These are phyloP conservation scores for Tephrocybe sp. DNA, from an alignment of 768 basidiomycete species.

Conservation along the genomic window DNA sequence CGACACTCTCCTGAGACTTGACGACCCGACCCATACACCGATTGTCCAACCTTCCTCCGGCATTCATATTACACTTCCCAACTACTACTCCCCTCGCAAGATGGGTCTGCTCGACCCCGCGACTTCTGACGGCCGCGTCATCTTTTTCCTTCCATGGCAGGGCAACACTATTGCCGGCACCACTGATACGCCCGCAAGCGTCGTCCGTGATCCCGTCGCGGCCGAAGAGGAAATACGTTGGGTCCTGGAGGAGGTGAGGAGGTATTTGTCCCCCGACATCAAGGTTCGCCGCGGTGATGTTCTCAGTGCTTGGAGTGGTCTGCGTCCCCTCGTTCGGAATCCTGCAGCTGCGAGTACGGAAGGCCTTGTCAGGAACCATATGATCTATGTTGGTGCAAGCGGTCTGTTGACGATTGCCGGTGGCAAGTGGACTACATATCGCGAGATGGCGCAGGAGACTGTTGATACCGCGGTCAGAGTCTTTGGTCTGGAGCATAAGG, in stretches of 20 bases:
- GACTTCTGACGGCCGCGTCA: conserved; percentile 94
- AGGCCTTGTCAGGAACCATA: conserved; percentile 88
- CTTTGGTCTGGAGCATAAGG: conserved; percentile 61
- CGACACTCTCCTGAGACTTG: conserved; percentile 82
- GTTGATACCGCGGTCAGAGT: conserved; percentile 83
- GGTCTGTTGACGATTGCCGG: conserved; percentile 94
- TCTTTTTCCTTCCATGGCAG: conserved; percentile 99
- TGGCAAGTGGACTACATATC: conserved; percentile 99
- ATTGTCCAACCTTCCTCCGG: conserved; percentile 94
- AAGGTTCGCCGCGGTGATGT: conserved; percentile 94
- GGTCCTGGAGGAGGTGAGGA: conserved; percentile 91
- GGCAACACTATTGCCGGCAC: conserved; percentile 97
- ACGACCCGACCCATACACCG: conserved; percentile 71
- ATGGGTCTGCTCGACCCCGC: conserved; percentile 97
- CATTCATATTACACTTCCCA: conserved; percentile 94
- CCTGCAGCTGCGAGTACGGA: conserved; percentile 71
- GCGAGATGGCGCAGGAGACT: conserved; percentile 94
- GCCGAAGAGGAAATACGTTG: conserved; percentile 94
- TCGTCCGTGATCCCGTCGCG: conserved; percentile 75
- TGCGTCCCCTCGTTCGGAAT: conserved; percentile 88
- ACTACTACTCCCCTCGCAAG: conserved; percentile 92
- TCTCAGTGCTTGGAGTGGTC: conserved; percentile 90
- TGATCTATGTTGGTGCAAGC: conserved; percentile 79
- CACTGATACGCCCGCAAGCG: conserved; percentile 80
- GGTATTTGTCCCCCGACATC: conserved; percentile 90